Evolutionary conservation across 768 basidiomycete species (phyloP), one percentile per base, ranked within the genome.

Genomic region (Lactifluus subvellereus): DNA sequence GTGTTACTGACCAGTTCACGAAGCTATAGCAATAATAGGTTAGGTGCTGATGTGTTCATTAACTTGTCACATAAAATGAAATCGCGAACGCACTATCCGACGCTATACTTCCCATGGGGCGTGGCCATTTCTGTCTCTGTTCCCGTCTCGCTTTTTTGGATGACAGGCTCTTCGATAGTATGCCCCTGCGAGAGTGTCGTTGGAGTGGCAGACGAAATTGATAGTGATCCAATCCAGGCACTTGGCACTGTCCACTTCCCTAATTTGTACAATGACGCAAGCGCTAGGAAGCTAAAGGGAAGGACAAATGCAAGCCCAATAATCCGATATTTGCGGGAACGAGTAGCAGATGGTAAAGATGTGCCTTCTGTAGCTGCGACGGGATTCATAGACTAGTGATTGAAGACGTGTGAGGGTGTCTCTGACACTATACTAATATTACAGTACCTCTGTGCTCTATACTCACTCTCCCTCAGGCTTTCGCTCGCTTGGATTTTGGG

Each of bases 41-140:
- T 57, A 38, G 38, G 49, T 33, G 32, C 40, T 42, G 20, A 66
- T 63, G 47, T 60, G 53, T 57, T 66, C 45, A 69, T 61, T 35
- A 62, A 30, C 43, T 37, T 10, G 54, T 48, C 58, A 50, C 37
- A 18, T 49, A 43, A 20, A 16, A n/a, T 58, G 52, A 54, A 40
- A 38, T 18, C 7, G 40, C 54, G 38, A 35, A 82, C 89, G 73
- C 69, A 91, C 88, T 91, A 91, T 79, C 88, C 89, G 68, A 91
- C 82, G 64, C 86, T 90, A 71, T 84, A 84, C 73, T 89, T 91
- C 65, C 72, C 72, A 54, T 71, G 68, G 53, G 78, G 74, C 76
- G 81, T 78, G 18, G 10, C 58, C 18, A 22, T 22, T 57, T 52
- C 50, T 40, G 71, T 65, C 66, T 65, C 65, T 20, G 67, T 63